A percentile compares a stretch with the other conserved stretches of the same genome.
Conservation (phyloP, 805 yeast species). For the Saccharomycopsis javanensis region DNA sequence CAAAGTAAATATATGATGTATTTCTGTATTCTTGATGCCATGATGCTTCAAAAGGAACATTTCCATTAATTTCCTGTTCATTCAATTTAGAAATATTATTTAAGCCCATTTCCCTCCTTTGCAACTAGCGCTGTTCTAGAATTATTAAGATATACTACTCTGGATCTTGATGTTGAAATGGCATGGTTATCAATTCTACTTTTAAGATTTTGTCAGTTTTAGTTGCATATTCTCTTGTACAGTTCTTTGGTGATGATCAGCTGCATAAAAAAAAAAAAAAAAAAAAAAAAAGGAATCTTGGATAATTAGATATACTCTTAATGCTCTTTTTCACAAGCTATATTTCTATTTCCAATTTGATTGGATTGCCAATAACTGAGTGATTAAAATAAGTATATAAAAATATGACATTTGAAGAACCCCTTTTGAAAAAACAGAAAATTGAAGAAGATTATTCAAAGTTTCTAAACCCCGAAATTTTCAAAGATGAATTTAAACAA, state of each 20-base stretch:
- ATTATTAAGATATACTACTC: not conserved
- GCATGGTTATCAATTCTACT: constrained; percentile 5
- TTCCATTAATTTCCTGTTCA: constrained; percentile 54
- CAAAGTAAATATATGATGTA: constrained; percentile 68
- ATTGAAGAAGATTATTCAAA: constrained; percentile 11
- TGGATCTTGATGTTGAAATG: not conserved
- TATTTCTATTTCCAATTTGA: too few species aligned
- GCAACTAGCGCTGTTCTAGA: too few species aligned
- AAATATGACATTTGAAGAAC: not conserved
- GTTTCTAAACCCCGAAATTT: constrained; percentile 29
- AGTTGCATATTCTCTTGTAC: not conserved
- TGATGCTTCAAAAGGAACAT: constrained; percentile 53
- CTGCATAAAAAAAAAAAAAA: not conserved
- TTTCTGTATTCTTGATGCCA: constrained; percentile 86
- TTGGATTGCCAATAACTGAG: not conserved
- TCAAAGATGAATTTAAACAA: constrained; percentile 33
- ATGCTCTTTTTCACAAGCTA: not conserved
- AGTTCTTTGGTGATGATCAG: not conserved
- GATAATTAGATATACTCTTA: not conserved
- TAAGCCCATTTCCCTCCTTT: constrained; percentile 6
- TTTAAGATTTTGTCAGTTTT: not conserved
- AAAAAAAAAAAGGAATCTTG: not conserved
- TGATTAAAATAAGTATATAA: not conserved
- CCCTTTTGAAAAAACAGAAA: not conserved
- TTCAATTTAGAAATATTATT: constrained; percentile 46